These are phyloP conservation scores for Coccomyxa sp. DNA, from an alignment of 139 green algal genomes.

Conservation along the genomic window DNA sequence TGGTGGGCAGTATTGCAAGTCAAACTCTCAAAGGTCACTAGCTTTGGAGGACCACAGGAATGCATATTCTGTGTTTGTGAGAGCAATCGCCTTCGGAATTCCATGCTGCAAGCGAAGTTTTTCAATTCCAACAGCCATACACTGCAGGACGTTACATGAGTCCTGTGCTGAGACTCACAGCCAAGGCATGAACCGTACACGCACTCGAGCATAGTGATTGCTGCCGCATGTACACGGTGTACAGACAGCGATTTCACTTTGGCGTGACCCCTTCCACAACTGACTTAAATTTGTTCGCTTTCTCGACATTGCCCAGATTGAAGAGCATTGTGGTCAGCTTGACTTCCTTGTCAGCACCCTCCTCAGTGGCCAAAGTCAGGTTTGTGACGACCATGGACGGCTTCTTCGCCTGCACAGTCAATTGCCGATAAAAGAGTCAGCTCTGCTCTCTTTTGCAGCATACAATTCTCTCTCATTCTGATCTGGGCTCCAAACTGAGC, in stretches of 20 bases:
- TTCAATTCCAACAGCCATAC: neutral
- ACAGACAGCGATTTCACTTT: neutral
- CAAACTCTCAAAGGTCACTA: neutral
- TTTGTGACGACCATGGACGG: neutral
- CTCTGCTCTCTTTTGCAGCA: too few relatives aligned
- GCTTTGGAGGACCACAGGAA: neutral
- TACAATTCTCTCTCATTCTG: too few relatives aligned
- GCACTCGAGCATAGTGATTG: neutral
- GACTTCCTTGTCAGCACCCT: neutral
- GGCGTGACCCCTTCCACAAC: neutral
- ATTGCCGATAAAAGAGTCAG: too few relatives aligned
- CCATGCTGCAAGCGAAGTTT: neutral
- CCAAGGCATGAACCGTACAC: neutral
- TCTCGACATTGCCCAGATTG: neutral
- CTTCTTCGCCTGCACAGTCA: neutral
- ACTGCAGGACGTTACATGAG: neutral
- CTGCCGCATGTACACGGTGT: too few relatives aligned
- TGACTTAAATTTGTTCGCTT: neutral
- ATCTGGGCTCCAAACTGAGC: neutral
- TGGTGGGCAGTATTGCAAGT: neutral
- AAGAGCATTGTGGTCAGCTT: slow-evolving; percentile 2
- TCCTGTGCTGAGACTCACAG: neutral
- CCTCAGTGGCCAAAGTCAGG: neutral
- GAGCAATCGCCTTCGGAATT: neutral
- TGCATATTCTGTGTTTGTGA: neutral